Percentiles rank a stretch among this genome's conserved stretches.
These are phyloP conservation scores for Lactifluus pinguis DNA, from an alignment of 768 basidiomycete species.

Conservation along the genomic window DNA sequence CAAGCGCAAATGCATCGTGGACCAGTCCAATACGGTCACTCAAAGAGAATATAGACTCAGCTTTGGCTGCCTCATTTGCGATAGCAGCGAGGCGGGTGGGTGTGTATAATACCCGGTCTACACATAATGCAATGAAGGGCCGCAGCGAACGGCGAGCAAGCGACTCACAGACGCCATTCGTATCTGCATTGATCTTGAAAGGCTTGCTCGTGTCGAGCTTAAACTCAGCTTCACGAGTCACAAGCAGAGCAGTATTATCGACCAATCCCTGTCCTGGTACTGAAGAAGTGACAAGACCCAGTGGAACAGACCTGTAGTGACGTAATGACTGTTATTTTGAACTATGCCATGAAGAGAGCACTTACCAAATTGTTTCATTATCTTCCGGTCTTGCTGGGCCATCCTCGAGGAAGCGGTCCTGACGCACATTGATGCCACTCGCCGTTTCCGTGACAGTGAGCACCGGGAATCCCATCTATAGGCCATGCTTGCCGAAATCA, in stretches of 20 bases:
- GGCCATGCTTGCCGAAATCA: neutral
- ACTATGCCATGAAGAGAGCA: neutral
- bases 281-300: constrained; percentile 60
- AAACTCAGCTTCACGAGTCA: constrained; percentile 58
- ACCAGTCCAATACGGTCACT: constrained; percentile 88
- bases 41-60: constrained; percentile 56
- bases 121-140: neutral
- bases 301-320: constrained; percentile 61
- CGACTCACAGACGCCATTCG: constrained; percentile 77
- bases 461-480: constrained; percentile 76
- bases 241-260: constrained; percentile 56
- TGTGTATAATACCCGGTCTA: constrained; percentile 77
- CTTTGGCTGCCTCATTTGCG: constrained; percentile 67
- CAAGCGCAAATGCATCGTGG: constrained; percentile 70
- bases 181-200: constrained; percentile 89
- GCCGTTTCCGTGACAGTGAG: constrained; percentile 72
- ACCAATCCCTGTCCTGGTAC: constrained; percentile 46
- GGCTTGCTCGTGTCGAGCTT: constrained; percentile 62
- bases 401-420: constrained; percentile 88
- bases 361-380: constrained; percentile 79
- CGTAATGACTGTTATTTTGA: neutral
- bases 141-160: neutral
- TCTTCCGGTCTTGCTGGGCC: constrained; percentile 73
- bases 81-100: constrained; percentile 71
- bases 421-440: constrained; percentile 67